Conservation (phyloP, 805 yeast genomes). For the Cyberlindnera euphorbiae region DNA sequence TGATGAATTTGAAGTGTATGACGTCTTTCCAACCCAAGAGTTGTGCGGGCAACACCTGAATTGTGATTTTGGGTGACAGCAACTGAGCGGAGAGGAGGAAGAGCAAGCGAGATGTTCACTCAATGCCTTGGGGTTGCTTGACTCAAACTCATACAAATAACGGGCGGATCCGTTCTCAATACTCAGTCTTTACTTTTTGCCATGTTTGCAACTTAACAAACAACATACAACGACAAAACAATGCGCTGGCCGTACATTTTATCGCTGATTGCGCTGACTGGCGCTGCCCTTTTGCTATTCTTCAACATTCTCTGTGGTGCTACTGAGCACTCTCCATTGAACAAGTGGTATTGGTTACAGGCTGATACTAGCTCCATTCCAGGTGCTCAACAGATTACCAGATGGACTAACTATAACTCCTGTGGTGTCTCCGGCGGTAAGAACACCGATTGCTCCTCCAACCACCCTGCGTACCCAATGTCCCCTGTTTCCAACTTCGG, state of each 20-base stretch:
- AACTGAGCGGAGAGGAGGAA: too few species aligned
- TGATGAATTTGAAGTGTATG: too few species aligned
- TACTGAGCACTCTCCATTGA: conserved; percentile 46
- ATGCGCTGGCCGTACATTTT: conserved; percentile 28
- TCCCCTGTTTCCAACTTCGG: conserved; percentile 76
- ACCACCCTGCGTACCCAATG: conserved; percentile 75
- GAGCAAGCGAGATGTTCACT: too few species aligned
- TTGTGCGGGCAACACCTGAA: too few species aligned
- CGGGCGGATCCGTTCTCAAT: too few species aligned
- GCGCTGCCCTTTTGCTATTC: conserved; percentile 50
- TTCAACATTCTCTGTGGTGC: conserved; percentile 67
- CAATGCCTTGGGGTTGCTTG: too few species aligned
- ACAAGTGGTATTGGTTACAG: conserved; percentile 71
- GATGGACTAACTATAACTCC: conserved; percentile 83
- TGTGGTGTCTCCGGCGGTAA: conserved; percentile 40
- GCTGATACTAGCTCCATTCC: conserved; percentile 59
- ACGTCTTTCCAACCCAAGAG: too few species aligned
- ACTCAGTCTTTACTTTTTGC: too few species aligned
- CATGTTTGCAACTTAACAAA: too few species aligned
- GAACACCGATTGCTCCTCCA: conserved; percentile 46
- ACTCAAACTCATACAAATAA: too few species aligned
- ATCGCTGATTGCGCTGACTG: conserved; percentile 34
- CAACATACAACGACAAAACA: not conserved
- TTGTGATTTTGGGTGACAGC: too few species aligned
- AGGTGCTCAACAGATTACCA: conserved; percentile 38